Base-by-base conservation (phyloP, 1,139 yeast genomes). In the Yamadazyma buinensis region DNA sequence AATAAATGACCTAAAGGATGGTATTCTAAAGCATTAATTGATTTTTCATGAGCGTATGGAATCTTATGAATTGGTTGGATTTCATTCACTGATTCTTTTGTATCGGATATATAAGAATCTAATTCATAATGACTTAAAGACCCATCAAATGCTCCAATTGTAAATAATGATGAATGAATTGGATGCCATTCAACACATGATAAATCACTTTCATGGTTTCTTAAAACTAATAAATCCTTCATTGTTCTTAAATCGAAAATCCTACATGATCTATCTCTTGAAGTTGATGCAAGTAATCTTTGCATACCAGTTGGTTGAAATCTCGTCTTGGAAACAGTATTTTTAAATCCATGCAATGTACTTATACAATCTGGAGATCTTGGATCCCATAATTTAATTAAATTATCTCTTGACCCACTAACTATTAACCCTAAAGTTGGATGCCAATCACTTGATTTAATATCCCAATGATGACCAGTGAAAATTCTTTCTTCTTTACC, bases 401-500 rank as follows among this genome's bases (percentile, higher is more conserved):
- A 66, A 57, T 94, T 94, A 60, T 92, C 99, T 55, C 94, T 92
- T 0, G 97, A 90, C 0, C 97, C 94, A 46, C 84, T 75, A 0
- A 84, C 94, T 36, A 85, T 74, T 26, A 94, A 69, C 0, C 97
- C 97, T 56, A 87, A 63, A 13, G 75, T 70, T 7, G 95, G 86
- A 58, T 92, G 99, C 99, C 99, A 92, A 57, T 92, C 97, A 35
- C 95, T 88, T 39, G 92, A 79, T 55, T 92, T 92, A 22, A 92
- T 97, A 61, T 92, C 99, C 99, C 99, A 92, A 54, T 94, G 96
- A 60, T 92, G 99, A 1, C 97, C 98, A 19, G 80, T 74, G 33
- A 92, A 67, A 1, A 77, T 71, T 30, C 87, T 61, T 54, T 92
- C 99, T 49, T 87, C 95, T 39, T 77, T 68, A 32, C 95, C 96